Base-by-base conservation (phyloP, 2,329 filamentous ascomycete genomes). In the Incumbomyces delicatus region DNA sequence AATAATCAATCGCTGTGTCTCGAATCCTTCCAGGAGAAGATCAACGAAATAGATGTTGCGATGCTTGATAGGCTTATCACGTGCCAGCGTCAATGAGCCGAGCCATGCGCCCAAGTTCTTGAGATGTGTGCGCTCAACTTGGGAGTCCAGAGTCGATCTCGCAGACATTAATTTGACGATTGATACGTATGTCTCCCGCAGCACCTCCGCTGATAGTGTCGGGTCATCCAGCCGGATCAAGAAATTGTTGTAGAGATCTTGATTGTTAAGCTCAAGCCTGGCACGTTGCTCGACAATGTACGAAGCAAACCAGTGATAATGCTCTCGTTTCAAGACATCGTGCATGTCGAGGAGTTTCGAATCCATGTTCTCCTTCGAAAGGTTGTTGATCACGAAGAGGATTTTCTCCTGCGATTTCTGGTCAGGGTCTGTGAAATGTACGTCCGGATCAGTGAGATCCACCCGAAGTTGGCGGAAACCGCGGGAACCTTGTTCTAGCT, bases 11-110 rank as follows among this genome's bases (percentile, higher is more conserved):
- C 92, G 81, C 64, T 96, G 88, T 2, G 86, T 92, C 58, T 96
- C 88, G 55, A 90, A 89, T 1, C 87, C 92, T 66, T 98, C 92
- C 37, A 95, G 82, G 3, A 98, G 76, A 5, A 98, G 74, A 59
- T 96, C 87, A 65, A 94, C 94, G 75, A 98, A 96, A 1, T 90
- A 94, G 51, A 98, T 89, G 61, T 96, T 95, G 60, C 84, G 88
- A 63, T 95, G 89, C 60, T 90, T 89, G 68, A 98, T 94, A 0
- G 92, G 92, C 61, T 90, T 90, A 61, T 98, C 85, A 44, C 90
- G 83, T 20, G 92, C 92, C 46, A 98, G 79, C 1, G 92, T 98
- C 57, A 98, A 66, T 14, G 90, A 85, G 10, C 92, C 92, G 34
- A 98, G 78, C 94, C 94, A 98, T 33, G 80, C 81, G 50, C 87